These are phyloP conservation scores for Arctostaphylos glauca DNA, from an alignment of 148 eudicot species.

Conservation along the genomic window DNA sequence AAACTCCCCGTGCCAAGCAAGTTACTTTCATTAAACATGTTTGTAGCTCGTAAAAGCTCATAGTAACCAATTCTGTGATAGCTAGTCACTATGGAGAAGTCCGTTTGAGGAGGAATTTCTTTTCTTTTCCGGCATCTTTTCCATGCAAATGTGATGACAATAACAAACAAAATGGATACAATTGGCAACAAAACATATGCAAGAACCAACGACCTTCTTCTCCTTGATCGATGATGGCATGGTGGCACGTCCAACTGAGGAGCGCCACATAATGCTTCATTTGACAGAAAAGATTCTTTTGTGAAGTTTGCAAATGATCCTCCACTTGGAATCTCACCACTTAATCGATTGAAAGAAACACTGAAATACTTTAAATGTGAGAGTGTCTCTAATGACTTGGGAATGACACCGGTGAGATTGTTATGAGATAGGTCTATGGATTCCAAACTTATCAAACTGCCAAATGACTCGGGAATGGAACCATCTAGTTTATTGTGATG, in stretches of 20 bases:
- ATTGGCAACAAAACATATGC: not conserved
- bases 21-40: not conserved
- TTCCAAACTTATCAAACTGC: not conserved
- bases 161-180: not conserved
- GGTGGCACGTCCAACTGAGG: not conserved
- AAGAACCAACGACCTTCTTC: not conserved
- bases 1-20: not conserved
- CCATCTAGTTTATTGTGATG: not conserved
- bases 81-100: not conserved
- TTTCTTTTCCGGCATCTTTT: not conserved
- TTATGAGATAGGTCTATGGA: slow-evolving; percentile 7
- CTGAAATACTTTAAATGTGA: not conserved
- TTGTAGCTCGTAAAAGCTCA: not conserved
- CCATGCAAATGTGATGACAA: not conserved
- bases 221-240: not conserved
- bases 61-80: not conserved
- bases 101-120: not conserved
- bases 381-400: not conserved
- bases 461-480: not conserved
- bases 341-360: slow-evolving; percentile 7
- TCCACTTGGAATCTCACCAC: not conserved
- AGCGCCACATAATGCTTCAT: not conserved
- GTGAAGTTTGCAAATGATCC: slow-evolving; percentile 11
- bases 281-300: not conserved
- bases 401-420: slow-evolving; percentile 6